These are phyloP conservation scores for Mucor irregularis DNA, from an alignment of 371 early-diverging fungal species.

Conservation along the genomic window DNA sequence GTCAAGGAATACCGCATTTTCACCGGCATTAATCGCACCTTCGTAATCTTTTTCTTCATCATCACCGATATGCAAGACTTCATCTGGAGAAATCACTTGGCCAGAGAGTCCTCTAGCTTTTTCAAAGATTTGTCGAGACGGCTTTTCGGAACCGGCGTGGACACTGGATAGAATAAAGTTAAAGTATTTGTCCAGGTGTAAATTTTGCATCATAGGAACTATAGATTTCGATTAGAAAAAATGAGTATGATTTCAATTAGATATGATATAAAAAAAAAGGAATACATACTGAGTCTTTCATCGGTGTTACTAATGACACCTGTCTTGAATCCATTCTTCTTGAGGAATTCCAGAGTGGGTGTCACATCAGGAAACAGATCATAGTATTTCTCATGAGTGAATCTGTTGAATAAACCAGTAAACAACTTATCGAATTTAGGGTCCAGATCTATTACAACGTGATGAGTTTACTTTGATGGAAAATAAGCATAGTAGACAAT, in stretches of 20 bases:
- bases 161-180: constrained; percentile 38
- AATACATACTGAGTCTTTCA: constrained; percentile 35
- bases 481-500: not conserved
- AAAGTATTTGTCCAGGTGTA: constrained; percentile 33
- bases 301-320: constrained; percentile 47
- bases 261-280: too few relatives aligned
- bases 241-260: not conserved
- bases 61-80: constrained; percentile 44
- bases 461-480: too few relatives aligned
- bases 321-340: constrained; percentile 27
- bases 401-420: constrained; percentile 31
- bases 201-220: constrained; percentile 32
- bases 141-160: constrained; percentile 38
- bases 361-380: constrained; percentile 33
- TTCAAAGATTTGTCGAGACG: constrained; percentile 33
- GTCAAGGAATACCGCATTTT: constrained; percentile 28
- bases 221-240: not conserved
- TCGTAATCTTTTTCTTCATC: constrained; percentile 27
- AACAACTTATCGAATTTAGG: constrained; percentile 27
- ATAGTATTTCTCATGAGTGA: constrained; percentile 32
- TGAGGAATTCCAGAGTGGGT: constrained; percentile 24
- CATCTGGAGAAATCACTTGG: constrained; percentile 7
- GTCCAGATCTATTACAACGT: constrained; percentile 21
- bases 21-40: constrained; percentile 36
- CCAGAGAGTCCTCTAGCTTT: constrained; percentile 20